Evolutionary conservation across 169 alveolate genomes (phyloP).

Genomic region (Cryptosporidium sp.): DNA sequence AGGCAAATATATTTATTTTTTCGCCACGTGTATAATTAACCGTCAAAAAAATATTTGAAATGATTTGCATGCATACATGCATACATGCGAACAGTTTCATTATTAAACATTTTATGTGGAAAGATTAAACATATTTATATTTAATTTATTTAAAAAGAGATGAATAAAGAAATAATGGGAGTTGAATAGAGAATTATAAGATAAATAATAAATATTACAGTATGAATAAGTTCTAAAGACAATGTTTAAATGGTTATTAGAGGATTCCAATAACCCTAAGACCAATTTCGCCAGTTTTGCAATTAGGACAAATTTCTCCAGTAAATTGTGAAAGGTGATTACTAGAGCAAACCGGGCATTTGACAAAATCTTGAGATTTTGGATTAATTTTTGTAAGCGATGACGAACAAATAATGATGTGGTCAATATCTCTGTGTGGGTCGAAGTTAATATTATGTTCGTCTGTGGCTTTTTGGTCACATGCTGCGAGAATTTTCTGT

Average conservation of each 20-base stretch:
- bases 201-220: neutral
- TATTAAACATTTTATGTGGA: neutral
- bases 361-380: conserved; percentile 43
- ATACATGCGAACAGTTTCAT: neutral
- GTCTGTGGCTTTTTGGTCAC: conserved; percentile 83
- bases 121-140: neutral
- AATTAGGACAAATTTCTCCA: conserved; percentile 47
- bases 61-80: conserved; percentile 1
- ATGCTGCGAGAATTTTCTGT: conserved; percentile 77
- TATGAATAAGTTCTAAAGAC: neutral
- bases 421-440: conserved; percentile 78
- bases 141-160: neutral
- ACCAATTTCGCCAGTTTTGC: conserved; percentile 72
- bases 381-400: conserved; percentile 70
- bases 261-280: conserved; percentile 66
- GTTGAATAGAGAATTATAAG: conserved; percentile 1
- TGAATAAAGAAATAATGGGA: neutral
- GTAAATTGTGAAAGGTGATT: conserved; percentile 59
- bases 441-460: conserved; percentile 79
- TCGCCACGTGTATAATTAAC: neutral
- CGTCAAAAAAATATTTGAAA: neutral
- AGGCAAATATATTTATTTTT: neutral
- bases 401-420: conserved; percentile 43
- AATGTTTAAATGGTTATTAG: neutral
- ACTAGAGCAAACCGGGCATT: conserved; percentile 58